Conservation (phyloP, 495 filamentous ascomycete genomes). For the Penicillium pulvis region DNA sequence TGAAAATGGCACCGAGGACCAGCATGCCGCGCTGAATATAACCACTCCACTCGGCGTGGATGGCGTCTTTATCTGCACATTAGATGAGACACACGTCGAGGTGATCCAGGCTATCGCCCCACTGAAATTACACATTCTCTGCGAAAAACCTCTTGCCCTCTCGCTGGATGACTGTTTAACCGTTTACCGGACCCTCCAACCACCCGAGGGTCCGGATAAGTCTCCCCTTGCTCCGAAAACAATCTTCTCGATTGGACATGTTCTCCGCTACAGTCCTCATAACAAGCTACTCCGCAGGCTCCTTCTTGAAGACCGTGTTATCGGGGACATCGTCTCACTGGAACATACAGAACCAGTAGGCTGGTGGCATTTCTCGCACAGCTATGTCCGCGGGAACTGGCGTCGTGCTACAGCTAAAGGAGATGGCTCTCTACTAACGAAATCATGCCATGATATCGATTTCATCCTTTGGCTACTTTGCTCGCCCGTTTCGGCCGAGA, state of each 20-base stretch:
- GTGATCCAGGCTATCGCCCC: slow-evolving; percentile 70
- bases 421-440: slow-evolving; percentile 73
- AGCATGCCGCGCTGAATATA: background rate
- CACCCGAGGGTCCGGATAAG: slow-evolving; percentile 13
- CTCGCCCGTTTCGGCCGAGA: slow-evolving; percentile 31
- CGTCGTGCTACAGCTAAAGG: slow-evolving; percentile 64
- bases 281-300: slow-evolving; percentile 82
- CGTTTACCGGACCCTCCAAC: slow-evolving; percentile 63
- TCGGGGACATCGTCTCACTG: slow-evolving; percentile 86
- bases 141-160: slow-evolving; percentile 91
- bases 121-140: slow-evolving; percentile 79
- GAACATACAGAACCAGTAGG: slow-evolving; percentile 94
- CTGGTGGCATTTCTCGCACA: slow-evolving; percentile 95
- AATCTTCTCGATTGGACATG: slow-evolving; percentile 78
- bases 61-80: slow-evolving; percentile 82
- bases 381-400: slow-evolving; percentile 95
- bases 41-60: slow-evolving; percentile 53
- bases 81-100: slow-evolving; percentile 84
- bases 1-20: background rate
- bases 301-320: slow-evolving; percentile 62
- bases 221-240: slow-evolving; percentile 10
- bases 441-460: slow-evolving; percentile 94
- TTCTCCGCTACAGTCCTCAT: slow-evolving; percentile 85
- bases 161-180: slow-evolving; percentile 72
- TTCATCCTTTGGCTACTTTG: slow-evolving; percentile 79